A percentile compares a stretch with the other conserved stretches of the same genome.
These are phyloP conservation scores for Nannochloropsis granulata DNA, from an alignment of 108 stramenopile genomes.

Conservation along the genomic window DNA sequence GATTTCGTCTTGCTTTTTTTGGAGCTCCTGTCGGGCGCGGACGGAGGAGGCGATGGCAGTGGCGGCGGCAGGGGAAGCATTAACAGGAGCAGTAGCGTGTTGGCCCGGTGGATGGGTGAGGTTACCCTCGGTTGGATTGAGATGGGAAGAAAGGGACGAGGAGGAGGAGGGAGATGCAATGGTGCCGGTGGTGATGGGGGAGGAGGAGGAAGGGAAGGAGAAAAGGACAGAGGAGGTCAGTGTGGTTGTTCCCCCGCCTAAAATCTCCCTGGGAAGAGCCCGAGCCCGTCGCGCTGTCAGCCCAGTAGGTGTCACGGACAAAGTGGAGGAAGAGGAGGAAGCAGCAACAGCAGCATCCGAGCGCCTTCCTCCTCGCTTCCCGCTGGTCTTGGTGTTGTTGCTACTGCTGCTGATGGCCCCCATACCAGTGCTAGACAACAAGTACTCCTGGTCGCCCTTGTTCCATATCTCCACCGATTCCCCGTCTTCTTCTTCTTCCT, in stretches of 20 bases:
- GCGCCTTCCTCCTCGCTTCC: too few relatives aligned
- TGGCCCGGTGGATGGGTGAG: background rate
- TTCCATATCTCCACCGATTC: too few relatives aligned
- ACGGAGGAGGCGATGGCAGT: background rate
- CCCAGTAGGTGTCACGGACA: background rate
- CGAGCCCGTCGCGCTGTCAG: background rate
- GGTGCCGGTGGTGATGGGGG: background rate
- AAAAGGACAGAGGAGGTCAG: background rate
- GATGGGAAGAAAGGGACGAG: background rate
- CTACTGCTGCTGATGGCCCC: too few relatives aligned
- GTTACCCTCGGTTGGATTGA: background rate
- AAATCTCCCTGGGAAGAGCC: background rate
- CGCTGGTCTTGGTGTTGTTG: too few relatives aligned
- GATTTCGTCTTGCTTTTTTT: conserved; percentile 12
- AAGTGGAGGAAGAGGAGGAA: background rate
- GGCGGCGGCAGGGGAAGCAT: background rate
- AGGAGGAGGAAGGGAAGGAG: too few relatives aligned
- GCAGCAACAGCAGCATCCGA: too few relatives aligned
- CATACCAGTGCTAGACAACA: too few relatives aligned
- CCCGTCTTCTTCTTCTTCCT: background rate
- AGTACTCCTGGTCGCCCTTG: too few relatives aligned
- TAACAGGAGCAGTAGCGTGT: background rate
- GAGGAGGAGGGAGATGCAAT: background rate
- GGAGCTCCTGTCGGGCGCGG: background rate
- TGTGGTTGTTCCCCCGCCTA: background rate